Conservation (phyloP, 2,329 filamentous ascomycete species). For the Beauveria scarabaeidicola region DNA sequence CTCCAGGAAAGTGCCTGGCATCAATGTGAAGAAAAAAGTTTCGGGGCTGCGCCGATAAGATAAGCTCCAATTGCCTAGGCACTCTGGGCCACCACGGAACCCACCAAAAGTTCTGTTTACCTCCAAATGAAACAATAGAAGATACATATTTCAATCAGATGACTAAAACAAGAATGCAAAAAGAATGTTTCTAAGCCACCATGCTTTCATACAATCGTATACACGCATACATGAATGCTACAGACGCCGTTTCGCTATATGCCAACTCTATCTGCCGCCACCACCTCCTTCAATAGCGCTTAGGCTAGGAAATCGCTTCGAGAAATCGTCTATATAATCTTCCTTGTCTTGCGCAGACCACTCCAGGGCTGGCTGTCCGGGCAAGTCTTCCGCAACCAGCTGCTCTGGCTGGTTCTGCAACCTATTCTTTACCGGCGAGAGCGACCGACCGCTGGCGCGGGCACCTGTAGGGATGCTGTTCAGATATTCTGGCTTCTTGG, state of each 20-base stretch:
- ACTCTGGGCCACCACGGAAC: neutral
- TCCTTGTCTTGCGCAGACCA: slow-evolving; percentile 52
- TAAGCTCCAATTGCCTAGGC: slow-evolving; percentile 18
- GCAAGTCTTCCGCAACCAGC: slow-evolving; percentile 37
- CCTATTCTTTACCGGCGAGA: slow-evolving; percentile 38
- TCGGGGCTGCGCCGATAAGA: slow-evolving; percentile 23
- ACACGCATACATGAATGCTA: neutral
- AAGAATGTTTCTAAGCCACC: neutral
- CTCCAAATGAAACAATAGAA: too few species aligned
- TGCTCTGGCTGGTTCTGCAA: slow-evolving; percentile 23
- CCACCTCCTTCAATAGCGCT: slow-evolving; percentile 56
- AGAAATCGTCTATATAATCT: slow-evolving; percentile 64
- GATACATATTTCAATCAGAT: too few species aligned
- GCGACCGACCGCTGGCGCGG: slow-evolving; percentile 20
- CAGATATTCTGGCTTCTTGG: slow-evolving; percentile 54
- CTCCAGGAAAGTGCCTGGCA: neutral
- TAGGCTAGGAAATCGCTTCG: slow-evolving; percentile 78
- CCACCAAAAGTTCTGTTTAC: neutral
- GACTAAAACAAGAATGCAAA: neutral
- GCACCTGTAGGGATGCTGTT: slow-evolving; percentile 43
- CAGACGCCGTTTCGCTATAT: neutral
- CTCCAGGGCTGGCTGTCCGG: slow-evolving; percentile 40
- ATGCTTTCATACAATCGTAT: slow-evolving; percentile 2
- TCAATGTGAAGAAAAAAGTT: slow-evolving; percentile 19
- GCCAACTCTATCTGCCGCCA: neutral